Evolutionary conservation across 257 asterid genomes (phyloP), one percentile per base, ranked within the genome.

Genomic region (Ocimum tenuiflorum): DNA sequence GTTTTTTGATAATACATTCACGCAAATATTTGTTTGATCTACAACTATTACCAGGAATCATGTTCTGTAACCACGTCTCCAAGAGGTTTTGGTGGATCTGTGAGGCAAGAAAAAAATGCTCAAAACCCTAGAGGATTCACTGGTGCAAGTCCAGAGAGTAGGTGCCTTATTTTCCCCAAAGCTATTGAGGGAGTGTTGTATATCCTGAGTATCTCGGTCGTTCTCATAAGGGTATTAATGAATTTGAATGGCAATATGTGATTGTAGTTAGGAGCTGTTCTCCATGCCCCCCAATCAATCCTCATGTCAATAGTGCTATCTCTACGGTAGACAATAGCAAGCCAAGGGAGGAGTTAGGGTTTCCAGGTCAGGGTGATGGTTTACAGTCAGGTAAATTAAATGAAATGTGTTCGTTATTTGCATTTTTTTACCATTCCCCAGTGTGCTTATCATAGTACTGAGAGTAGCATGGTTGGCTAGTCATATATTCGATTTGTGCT

Each of bases 141-240:
- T 47, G 76, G 62, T 75, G 73, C 85, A 76, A 80, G 53, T 77
- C 88, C 85, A 64, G 91, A 86, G 73, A 65, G 98, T 89, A 84
- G 76, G 95, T 47, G 65, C 17, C 49, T 20, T 60, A 19, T 69
- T 62, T 42, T n/a, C n/a, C 31, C 11, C 63, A 60, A 29, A 17
- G n/a, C 63, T 31, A 31, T 31, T 2, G 6, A 31, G n/a, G 36
- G 6, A 31, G 36, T 31, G 36, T 31, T 31, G 36, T 3, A 31
- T 31, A 31, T 31, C 6, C 36, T 42, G 43, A 60, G 63, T 27
- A 2, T 27, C 31, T 27, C 31, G 4, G 4, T 27, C 4, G 4
- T 27, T 27, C 31, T 27, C 31, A 27, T 1, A 4, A 1, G 31
- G 31, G 2, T 2, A 1, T 27, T 27, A 27, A 51, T 60, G 33